Evolutionary conservation across 345 rosid species (phyloP), one percentile per base, ranked within the genome.

Genomic region (Pugionium dolabratum): DNA sequence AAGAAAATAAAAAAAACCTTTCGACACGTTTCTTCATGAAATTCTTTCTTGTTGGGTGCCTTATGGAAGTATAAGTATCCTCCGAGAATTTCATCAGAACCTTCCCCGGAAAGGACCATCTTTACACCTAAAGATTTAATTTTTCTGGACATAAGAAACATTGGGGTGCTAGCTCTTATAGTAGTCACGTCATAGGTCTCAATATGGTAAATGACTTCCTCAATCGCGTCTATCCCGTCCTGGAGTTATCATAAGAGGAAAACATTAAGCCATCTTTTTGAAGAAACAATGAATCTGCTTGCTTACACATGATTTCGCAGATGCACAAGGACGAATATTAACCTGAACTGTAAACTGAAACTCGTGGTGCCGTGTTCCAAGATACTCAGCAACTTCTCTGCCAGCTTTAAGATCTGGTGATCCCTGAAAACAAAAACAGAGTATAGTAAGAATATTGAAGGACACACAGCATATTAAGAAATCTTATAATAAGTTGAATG

Each of bases 81-180:
- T 69, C 95, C 95, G 59, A 88, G 83, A 33, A 88, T 86, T 67
- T 88, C 95, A 72, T 88, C 95, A 4, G 91, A 88, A 41, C 95
- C 91, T 76, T 88, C 18, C 18, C 18, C 18, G 18, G 18, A 18
- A 18, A 18, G 18, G 18, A 18, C 18, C 18, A 18, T 18, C 74
- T 88, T 88, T 48, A 88, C 95, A 62, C 95, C 95, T 54, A 88
- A 73, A 41, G 95, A 88, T 70, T 84, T 84, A 56, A 88, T 88
- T 77, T 88, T 88, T 67, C 91, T 79, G 2, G 95, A 88, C 95
- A 88, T 88, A 28, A 86, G 91, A 83, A 86, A 88, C 95, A 88
- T 88, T 4, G 95, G 95, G 41, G 91, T 86, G 81, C 95, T 88
- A 58, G 95, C 95, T 77, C 95, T 86, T 69, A 88, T 53, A 6